These are phyloP conservation scores for Flueggea neowawraea DNA, from an alignment of 441 rosid species.

Conservation along the genomic window DNA sequence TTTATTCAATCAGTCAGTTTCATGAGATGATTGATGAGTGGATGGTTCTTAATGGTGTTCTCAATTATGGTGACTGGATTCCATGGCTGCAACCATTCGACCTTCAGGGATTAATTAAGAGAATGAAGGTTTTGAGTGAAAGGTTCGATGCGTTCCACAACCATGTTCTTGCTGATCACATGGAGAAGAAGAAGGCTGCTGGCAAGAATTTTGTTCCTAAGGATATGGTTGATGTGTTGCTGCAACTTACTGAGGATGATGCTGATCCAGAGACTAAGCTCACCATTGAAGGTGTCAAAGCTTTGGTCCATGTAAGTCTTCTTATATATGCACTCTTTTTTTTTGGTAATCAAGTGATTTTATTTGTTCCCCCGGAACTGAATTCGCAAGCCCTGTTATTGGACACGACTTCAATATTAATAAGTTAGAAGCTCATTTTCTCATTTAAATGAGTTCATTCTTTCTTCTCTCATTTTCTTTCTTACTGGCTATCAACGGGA, in stretches of 20 bases:
- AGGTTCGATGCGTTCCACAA: constrained; percentile 16
- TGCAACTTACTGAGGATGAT: constrained; percentile 18
- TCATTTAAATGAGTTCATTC: too few species aligned
- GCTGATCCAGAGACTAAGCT: constrained; percentile 20
- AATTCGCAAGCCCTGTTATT: too few species aligned
- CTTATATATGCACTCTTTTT: background rate
- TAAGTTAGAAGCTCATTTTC: too few species aligned
- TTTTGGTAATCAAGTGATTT: background rate
- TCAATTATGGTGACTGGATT: constrained; percentile 24
- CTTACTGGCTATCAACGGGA: too few species aligned
- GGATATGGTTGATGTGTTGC: constrained; percentile 26
- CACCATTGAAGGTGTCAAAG: constrained; percentile 13
- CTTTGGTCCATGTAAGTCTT: constrained; percentile 11
- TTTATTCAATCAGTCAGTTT: constrained; percentile 6
- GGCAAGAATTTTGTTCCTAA: constrained; percentile 7
- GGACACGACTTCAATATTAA: too few species aligned
- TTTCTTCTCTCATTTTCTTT: too few species aligned
- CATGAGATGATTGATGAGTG: constrained; percentile 19
- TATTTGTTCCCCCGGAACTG: too few species aligned
- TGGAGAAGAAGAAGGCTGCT: constrained; percentile 1
- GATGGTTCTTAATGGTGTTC: constrained; percentile 20
- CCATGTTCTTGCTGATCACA: constrained; percentile 16
- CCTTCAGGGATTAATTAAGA: constrained; percentile 18
- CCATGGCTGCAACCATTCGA: constrained; percentile 20
- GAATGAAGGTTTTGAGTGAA: constrained; percentile 17